Evolutionary conservation across 2,329 filamentous ascomycete species (phyloP).

Genomic region (Fusarium sp.): DNA sequence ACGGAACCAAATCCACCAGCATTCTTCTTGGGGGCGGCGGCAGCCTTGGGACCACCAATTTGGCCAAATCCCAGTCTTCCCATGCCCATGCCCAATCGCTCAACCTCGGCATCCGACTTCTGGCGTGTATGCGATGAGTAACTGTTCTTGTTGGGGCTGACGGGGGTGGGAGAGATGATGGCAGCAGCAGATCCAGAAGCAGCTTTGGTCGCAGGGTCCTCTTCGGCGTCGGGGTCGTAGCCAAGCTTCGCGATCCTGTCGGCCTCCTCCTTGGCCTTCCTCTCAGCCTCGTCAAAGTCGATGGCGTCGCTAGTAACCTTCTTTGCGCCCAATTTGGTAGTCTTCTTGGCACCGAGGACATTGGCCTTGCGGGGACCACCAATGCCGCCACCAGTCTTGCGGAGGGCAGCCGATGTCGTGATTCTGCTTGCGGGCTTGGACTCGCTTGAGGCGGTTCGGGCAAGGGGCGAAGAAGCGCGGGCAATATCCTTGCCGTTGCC

Average conservation of each 20-base stretch:
- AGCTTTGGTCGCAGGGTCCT: slow-evolving; percentile 60
- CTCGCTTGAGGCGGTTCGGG: slow-evolving; percentile 66
- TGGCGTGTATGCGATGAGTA: slow-evolving; percentile 67
- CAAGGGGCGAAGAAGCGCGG: slow-evolving; percentile 87
- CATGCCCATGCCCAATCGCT: slow-evolving; percentile 90
- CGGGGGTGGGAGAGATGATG: slow-evolving; percentile 79
- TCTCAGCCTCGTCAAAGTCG: slow-evolving; percentile 97
- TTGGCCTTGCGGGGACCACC: slow-evolving; percentile 82
- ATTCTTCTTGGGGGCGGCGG: slow-evolving; percentile 73
- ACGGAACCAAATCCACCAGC: slow-evolving; percentile 89
- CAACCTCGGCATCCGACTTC: slow-evolving; percentile 81
- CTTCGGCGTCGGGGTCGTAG: slow-evolving; percentile 92
- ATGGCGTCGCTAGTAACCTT: slow-evolving; percentile 85
- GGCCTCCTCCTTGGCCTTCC: slow-evolving; percentile 96
- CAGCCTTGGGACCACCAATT: slow-evolving; percentile 72
- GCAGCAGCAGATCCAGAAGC: slow-evolving; percentile 66
- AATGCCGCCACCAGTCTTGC: slow-evolving; percentile 75
- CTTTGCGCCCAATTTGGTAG: slow-evolving; percentile 88
- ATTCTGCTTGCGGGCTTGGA: slow-evolving; percentile 75
- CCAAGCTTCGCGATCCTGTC: slow-evolving; percentile 95
- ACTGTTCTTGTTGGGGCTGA: slow-evolving; percentile 72
- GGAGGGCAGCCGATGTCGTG: slow-evolving; percentile 82
- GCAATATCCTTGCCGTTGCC: slow-evolving; percentile 77
- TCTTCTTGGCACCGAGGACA: slow-evolving; percentile 88
- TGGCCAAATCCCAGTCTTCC: slow-evolving; percentile 89